A percentile compares a stretch with the other conserved stretches of the same genome.
These are phyloP conservation scores for Malassezia arunalokei DNA, from an alignment of 1,284 basidiomycete genomes.

Conservation along the genomic window DNA sequence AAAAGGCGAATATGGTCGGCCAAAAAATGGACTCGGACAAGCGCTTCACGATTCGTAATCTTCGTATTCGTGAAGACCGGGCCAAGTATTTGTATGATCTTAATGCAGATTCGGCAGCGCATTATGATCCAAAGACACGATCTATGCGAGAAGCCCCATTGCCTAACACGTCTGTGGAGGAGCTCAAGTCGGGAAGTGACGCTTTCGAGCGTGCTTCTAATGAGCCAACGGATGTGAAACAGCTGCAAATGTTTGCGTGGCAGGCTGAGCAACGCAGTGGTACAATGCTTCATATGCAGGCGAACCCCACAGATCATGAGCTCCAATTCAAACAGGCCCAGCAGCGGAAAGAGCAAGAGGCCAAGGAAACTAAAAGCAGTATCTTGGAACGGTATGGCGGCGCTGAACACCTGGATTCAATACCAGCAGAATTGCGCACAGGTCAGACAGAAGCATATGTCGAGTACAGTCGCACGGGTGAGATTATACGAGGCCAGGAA, in stretches of 20 bases:
- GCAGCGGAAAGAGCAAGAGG: conserved; percentile 80
- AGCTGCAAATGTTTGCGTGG: conserved; percentile 92
- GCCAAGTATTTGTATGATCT: conserved; percentile 98
- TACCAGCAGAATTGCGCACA: conserved; percentile 73
- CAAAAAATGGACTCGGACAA: conserved; percentile 97
- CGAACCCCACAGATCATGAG: conserved; percentile 86
- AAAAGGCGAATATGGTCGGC: conserved; percentile 89
- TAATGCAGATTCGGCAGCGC: conserved; percentile 74
- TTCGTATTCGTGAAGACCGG: conserved; percentile 97
- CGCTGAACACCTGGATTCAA: conserved; percentile 74
- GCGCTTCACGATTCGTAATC: conserved; percentile 89
- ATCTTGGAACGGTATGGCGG: conserved; percentile 67
- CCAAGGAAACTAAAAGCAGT: conserved; percentile 63
- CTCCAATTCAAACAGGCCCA: conserved; percentile 78
- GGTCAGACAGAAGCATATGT: conserved; percentile 97
- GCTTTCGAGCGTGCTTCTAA: conserved; percentile 84
- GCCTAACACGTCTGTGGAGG: conserved; percentile 61
- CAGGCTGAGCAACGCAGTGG: conserved; percentile 84
- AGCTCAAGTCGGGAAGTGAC: conserved; percentile 84
- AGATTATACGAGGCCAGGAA: conserved; percentile 83
- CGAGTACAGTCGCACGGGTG: conserved; percentile 85
- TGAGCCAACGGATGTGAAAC: conserved; percentile 77
- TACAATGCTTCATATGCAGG: conserved; percentile 75
- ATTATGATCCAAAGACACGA: conserved; percentile 98
- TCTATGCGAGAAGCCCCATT: conserved; percentile 96